phyloP scores from a whole-genome alignment of 148 eudicot genomes.

The Chenopodium quinoa region DNA sequence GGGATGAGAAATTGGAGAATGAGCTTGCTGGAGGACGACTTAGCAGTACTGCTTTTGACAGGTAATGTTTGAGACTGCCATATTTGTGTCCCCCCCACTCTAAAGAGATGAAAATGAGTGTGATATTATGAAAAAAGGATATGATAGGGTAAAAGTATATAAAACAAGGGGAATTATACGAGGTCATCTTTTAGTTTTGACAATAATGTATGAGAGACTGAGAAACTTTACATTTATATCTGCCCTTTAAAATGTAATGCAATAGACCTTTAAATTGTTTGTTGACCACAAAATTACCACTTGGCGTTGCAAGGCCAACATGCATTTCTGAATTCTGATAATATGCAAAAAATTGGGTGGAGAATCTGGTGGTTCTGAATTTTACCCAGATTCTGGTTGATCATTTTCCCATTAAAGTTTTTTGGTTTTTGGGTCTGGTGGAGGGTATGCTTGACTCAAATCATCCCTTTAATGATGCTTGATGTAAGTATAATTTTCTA shows the following conservation, averaged over 20 bases:
- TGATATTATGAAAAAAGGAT: background rate
- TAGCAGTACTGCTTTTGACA: slow-evolving; percentile 87
- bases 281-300: background rate
- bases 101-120: background rate
- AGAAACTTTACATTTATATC: too few relatives aligned
- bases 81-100: background rate
- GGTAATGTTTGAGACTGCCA: slow-evolving; percentile 39
- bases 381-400: background rate
- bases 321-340: background rate
- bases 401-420: background rate
- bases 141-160: background rate
- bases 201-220: background rate
- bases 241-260: background rate
- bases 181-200: background rate
- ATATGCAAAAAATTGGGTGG: background rate
- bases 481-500: too few relatives aligned
- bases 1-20: slow-evolving; percentile 89
- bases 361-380: too few relatives aligned
- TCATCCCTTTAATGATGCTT: background rate
- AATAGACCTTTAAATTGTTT: too few relatives aligned
- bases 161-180: background rate
- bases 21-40: slow-evolving; percentile 85
- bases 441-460: background rate
- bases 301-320: background rate
- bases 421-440: background rate